Conservation (phyloP, 148 eudicot species). For the Rhododendron williamsianum region DNA sequence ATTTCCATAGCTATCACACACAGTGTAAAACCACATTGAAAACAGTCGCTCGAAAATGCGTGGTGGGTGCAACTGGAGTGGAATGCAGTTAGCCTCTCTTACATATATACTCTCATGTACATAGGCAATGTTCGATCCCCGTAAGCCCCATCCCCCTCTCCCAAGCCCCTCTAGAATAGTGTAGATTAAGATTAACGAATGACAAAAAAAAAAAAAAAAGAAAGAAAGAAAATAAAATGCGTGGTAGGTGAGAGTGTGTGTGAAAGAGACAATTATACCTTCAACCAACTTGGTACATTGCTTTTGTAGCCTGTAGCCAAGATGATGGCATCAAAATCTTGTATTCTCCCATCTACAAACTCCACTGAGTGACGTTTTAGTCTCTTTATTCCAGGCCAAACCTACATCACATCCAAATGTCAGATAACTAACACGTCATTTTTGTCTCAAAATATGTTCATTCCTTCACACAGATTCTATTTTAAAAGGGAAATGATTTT, state of each 20-base stretch:
- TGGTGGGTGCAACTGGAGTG: no score
- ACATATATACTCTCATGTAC: no score
- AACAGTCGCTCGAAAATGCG: not conserved
- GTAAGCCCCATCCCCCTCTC: no score
- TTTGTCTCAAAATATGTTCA: not conserved
- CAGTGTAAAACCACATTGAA: not conserved
- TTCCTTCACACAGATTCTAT: not conserved
- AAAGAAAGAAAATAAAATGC: no score
- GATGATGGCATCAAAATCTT: conserved; percentile 54
- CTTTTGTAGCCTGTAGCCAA: conserved; percentile 75
- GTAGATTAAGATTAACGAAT: no score
- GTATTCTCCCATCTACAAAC: conserved; percentile 48
- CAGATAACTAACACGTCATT: not conserved
- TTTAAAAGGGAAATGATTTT: no score
- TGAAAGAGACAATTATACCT: conserved; percentile 24
- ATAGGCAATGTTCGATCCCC: no score
- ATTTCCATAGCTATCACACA: not conserved
- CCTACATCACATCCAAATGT: conserved; percentile 17
- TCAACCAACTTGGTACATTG: conserved; percentile 69
- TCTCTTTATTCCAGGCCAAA: conserved; percentile 49
- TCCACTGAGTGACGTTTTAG: conserved; percentile 34
- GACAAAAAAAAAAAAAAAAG: no score
- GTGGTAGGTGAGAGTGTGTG: no score
- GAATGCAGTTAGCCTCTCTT: no score
- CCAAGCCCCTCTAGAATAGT: no score